Evolutionary conservation across 2,329 filamentous ascomycete species (phyloP), one percentile per base, ranked within the genome.

Genomic region (Fusarium solani-melongenae): DNA sequence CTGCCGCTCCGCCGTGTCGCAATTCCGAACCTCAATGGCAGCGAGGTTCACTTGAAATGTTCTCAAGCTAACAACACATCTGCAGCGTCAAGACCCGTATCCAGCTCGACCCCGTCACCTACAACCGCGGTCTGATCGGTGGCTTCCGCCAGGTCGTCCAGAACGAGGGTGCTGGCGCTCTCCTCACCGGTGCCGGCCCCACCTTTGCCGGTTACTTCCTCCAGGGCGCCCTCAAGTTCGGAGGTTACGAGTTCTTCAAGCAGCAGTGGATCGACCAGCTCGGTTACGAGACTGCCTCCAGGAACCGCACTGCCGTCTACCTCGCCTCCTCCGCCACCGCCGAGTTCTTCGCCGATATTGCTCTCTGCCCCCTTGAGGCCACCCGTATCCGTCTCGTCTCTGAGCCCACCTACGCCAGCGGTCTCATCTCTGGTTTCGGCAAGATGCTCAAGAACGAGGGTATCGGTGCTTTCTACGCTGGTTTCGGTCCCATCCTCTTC

Each of bases 191-290:
- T 86, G 90, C 92, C 84, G 94, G 94, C 78, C 94, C 94, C 80
- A 97, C 94, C 82, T 91, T 92, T 78, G 93, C 94, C 76, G 94
- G 94, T 84, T 97, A 97, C 88, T 97, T 97, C 92, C 92, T 97
- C 80, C 94, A 97, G 88, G 94, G 94, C 83, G 93, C 94, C 80
- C 92, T 96, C 90, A 97, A 97, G 88, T 96, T 96, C 85, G 94
- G 94, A 84, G 94, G 94, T 84, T 97, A 97, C 86, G 94, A 97
- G 88, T 92, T 97, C 87, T 97, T 97, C 93, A 97, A 97, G 92
- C 91, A 95, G 88, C 93, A 96, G 87, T 90, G 88, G 82, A 96
- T 97, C 86, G 92, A 94, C 88, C 72, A 88, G 73, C 85, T 97
- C 81, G 94, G 94, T 81, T 91, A 92, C 83, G 93, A 95, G 85